Evolutionary conservation across 192 early-diverging fungal genomes (phyloP).

Genomic region (Backusella mclennaniae): DNA sequence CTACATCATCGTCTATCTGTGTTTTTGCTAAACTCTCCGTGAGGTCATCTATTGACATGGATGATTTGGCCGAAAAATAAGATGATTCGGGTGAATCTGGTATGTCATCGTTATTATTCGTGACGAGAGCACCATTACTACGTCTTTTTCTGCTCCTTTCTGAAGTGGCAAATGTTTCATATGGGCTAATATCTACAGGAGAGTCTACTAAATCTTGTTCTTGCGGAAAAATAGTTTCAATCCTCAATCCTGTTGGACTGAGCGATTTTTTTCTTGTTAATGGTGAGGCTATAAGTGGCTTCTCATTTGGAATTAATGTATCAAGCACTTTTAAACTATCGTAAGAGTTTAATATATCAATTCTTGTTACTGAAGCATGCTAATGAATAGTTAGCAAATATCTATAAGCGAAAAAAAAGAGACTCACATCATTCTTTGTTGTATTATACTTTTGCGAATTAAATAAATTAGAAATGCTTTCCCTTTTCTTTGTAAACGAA

Average conservation of each 20-base stretch:
- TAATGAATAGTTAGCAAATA: neutral
- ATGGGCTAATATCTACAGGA: neutral
- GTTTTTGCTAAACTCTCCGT: neutral
- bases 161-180: neutral
- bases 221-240: neutral
- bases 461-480: slow-evolving; percentile 9
- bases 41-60: neutral
- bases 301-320: neutral
- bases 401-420: neutral
- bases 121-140: neutral
- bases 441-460: neutral
- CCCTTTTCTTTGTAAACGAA: slow-evolving; percentile 3
- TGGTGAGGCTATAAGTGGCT: neutral
- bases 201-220: neutral
- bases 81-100: neutral
- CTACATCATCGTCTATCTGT: neutral
- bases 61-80: slow-evolving; percentile 11
- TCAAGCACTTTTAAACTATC: neutral
- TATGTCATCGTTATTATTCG: neutral
- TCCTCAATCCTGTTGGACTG: neutral
- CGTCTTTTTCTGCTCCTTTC: neutral
- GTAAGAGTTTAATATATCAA: neutral
- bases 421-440: neutral
- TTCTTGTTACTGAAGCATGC: neutral
- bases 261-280: neutral